Evolutionary conservation across 83 land plant genomes (phyloP), one percentile per base, ranked within the genome.

Genomic region (Picea engelmannii): DNA sequence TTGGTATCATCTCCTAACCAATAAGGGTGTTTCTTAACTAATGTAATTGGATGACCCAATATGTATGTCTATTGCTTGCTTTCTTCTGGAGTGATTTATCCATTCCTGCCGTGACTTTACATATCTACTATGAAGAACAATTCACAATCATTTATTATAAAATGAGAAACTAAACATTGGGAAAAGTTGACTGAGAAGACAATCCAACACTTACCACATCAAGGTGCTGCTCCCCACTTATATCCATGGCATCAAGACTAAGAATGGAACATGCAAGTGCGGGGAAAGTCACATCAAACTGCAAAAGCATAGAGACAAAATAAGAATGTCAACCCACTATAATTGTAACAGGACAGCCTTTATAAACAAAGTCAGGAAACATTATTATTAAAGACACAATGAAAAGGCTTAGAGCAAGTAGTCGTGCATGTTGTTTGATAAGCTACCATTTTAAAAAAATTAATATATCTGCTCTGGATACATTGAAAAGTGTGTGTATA

Each of bases 171-270:
- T 71, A n/a, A 71, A 66, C 8, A 66, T 10, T 25, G 13, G 27
- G 27, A 11, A 12, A 25, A 20, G 18, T 13, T 38, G 4, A 49
- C 52, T 24, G 15, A 66, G 27, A 55, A 40, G 8, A 63, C 13
- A 81, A 73, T 42, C 76, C 16, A 59, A 8, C 52, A 78, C 62
- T 31, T 84, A 96, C 99, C 80, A 96, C 94, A 87, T 96, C 99
- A 79, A 95, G 92, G 86, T 96, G 99, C 64, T 95, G 93, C 88
- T 91, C 98, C 78, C 99, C 99, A 83, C 98, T 96, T 52, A 96
- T 91, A 85, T 96, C 99, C 96, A 96, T 95, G 70, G 98, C 98
- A 92, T 96, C 99, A 78, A 96, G 87, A 85, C 96, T 96, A 68
- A 96, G 80, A 16, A 96, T 83, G 6, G 99, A 93, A 84, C 98